A percentile compares a stretch with the other conserved stretches of the same genome.
Evolutionary conservation across 306 rosid species (phyloP).

Genomic region (Lablab purpureus): DNA sequence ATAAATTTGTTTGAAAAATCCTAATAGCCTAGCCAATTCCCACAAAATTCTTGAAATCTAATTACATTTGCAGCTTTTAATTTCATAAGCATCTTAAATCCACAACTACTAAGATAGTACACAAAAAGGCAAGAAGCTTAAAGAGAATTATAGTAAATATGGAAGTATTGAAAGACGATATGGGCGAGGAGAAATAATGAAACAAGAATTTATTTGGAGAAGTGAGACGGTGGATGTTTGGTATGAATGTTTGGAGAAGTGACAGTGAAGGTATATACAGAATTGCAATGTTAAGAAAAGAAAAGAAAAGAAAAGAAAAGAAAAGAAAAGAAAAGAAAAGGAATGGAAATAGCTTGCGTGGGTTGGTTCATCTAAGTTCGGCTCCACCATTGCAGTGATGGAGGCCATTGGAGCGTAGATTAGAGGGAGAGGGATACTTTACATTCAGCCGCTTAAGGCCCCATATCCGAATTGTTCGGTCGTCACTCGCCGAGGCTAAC

Average conservation of each 20-base stretch:
- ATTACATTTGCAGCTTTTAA: too few species aligned
- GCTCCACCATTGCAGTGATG: slow-evolving; percentile 81
- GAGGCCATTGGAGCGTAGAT: slow-evolving; percentile 72
- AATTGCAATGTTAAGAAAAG: slow-evolving; percentile 68
- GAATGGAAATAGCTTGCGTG: slow-evolving; percentile 41
- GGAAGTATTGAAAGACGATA: too few species aligned
- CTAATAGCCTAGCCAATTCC: too few species aligned
- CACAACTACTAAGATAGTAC: too few species aligned
- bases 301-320: too few species aligned
- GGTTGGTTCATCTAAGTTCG: slow-evolving; percentile 57
- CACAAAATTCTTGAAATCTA: too few species aligned
- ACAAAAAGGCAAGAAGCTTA: too few species aligned
- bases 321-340: slow-evolving; percentile 47
- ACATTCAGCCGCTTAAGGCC: slow-evolving; percentile 71
- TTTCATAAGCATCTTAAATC: too few species aligned
- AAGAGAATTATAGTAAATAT: too few species aligned
- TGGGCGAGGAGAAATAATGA: too few species aligned
- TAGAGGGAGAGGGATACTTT: slow-evolving; percentile 64
- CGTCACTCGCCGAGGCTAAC: slow-evolving; percentile 98
- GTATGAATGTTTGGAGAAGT: slow-evolving; percentile 57
- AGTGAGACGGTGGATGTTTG: slow-evolving; percentile 65
- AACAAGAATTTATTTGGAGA: slow-evolving; percentile 61
- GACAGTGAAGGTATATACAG: slow-evolving; percentile 75
- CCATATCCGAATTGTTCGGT: slow-evolving; percentile 92
- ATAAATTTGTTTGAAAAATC: too few species aligned